Evolutionary conservation across 176 grass and related monocot genomes (phyloP).

Genomic region (Hsuehochloa calcarea): DNA sequence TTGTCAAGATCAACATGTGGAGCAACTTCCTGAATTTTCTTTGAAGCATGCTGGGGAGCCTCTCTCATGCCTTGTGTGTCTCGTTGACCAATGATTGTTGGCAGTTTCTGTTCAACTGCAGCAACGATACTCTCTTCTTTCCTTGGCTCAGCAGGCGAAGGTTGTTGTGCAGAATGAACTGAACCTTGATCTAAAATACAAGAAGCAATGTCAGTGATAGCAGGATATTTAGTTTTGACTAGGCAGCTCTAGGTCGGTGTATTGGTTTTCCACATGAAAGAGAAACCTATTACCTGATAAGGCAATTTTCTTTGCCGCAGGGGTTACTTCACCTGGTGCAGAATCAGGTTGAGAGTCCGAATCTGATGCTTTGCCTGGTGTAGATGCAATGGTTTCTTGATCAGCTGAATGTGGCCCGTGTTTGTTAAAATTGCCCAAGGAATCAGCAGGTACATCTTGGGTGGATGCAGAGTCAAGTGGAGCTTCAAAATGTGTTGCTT

Average conservation of each 20-base stretch:
- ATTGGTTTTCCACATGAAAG: neutral
- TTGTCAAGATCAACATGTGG: no score
- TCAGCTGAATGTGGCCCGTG: neutral
- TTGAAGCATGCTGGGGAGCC: neutral
- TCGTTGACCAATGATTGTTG: conserved; percentile 6
- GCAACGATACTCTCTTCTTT: conserved; percentile 19
- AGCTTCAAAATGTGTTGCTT: no score
- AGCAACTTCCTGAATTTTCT: no score
- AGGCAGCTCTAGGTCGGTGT: neutral
- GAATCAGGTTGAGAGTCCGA: neutral
- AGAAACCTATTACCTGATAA: conserved; percentile 28
- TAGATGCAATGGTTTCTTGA: neutral
- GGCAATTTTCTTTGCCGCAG: conserved; percentile 1
- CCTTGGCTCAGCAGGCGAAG: neutral
- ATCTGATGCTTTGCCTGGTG: neutral
- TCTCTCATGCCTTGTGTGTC: neutral
- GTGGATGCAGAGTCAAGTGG: no score
- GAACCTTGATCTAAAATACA: conserved; percentile 19
- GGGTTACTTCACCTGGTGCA: neutral
- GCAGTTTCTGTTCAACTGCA: conserved; percentile 19
- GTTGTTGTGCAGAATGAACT: conserved; percentile 1
- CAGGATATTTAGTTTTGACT: neutral
- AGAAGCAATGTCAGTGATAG: conserved; percentile 22
- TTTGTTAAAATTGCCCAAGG: neutral
- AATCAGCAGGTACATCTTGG: neutral